Conservation (phyloP, 2,329 filamentous ascomycete species). For the Penicillium sp. region DNA sequence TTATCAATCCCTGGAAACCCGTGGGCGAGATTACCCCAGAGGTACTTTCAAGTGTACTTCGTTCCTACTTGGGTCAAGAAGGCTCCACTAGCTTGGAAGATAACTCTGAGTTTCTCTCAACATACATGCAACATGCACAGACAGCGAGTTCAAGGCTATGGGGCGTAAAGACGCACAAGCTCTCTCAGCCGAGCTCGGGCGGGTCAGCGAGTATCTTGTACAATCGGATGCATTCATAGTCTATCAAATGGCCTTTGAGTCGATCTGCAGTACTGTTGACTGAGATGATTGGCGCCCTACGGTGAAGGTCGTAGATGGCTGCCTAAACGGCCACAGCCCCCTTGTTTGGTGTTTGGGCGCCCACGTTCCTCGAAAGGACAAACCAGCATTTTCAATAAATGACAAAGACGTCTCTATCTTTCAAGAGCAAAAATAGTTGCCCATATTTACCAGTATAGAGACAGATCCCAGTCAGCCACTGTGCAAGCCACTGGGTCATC, state of each 20-base stretch:
- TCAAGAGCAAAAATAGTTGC: neutral
- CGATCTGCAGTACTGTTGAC: neutral
- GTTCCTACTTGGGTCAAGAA: neutral
- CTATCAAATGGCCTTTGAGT: neutral
- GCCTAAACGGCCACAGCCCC: neutral
- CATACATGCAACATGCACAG: neutral
- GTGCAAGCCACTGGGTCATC: neutral
- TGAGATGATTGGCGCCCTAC: neutral
- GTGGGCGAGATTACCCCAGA: neutral
- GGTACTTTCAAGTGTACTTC: neutral
- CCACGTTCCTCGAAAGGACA: neutral
- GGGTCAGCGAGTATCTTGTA: neutral
- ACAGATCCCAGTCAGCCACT: neutral
- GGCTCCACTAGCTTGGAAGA: neutral
- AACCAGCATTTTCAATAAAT: neutral
- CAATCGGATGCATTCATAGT: neutral
- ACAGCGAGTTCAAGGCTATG: neutral
- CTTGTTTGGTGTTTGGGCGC: neutral
- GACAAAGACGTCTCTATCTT: neutral
- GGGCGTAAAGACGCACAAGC: neutral
- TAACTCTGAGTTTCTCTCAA: neutral
- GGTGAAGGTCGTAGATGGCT: neutral
- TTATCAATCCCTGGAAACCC: neutral
- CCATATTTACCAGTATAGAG: neutral
- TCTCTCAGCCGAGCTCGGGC: neutral